These are phyloP conservation scores for Adansonia grandidieri DNA, from an alignment of 441 rosid species.

Conservation along the genomic window DNA sequence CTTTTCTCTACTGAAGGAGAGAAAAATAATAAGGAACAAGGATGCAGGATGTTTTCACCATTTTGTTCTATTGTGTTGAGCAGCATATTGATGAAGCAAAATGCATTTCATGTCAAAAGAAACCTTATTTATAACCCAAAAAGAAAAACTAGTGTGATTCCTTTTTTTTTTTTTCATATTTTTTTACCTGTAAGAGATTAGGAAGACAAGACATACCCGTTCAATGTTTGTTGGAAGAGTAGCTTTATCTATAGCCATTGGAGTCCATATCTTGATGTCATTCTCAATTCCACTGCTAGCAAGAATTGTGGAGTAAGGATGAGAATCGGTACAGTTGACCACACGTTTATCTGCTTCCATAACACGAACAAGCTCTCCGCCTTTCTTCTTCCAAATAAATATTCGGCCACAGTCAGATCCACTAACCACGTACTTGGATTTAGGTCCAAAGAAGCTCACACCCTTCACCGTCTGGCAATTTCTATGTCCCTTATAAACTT, in stretches of 20 bases:
- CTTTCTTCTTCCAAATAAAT: conserved; percentile 87
- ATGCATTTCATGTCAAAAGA: conserved; percentile 8
- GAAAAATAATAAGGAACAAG: not conserved
- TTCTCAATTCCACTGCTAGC: conserved; percentile 88
- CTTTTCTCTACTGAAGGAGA: not conserved
- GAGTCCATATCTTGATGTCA: conserved; percentile 86
- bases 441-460: conserved; percentile 84
- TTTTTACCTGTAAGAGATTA: not conserved
- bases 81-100: not conserved
- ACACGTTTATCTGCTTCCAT: conserved; percentile 77
- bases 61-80: conserved; percentile 11
- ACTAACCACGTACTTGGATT: conserved; percentile 83
- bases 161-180: not conserved
- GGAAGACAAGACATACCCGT: conserved; percentile 54
- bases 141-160: not conserved
- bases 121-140: not conserved
- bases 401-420: conserved; percentile 96
- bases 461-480: conserved; percentile 81
- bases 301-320: conserved; percentile 71
- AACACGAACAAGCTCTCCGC: conserved; percentile 72
- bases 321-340: conserved; percentile 82
- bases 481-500: conserved; percentile 79
- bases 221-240: conserved; percentile 63
- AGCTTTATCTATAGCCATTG: conserved; percentile 70
- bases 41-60: not conserved